These are phyloP conservation scores for Candida tropicalis DNA, from an alignment of 1,139 yeast species.

Conservation along the genomic window DNA sequence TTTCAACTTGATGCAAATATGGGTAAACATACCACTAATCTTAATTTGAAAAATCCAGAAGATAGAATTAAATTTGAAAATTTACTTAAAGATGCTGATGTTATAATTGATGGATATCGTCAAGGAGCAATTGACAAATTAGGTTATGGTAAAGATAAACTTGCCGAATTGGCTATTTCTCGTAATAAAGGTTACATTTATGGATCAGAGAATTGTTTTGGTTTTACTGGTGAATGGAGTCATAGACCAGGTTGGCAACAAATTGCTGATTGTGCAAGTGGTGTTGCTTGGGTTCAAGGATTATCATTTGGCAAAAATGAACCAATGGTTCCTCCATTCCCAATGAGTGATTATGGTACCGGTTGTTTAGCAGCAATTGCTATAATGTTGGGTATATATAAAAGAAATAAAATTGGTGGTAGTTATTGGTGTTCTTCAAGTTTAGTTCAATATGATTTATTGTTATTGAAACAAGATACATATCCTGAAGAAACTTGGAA, in stretches of 20 bases:
- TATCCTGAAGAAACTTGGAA: slow-evolving; percentile 26
- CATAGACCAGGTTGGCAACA: slow-evolving; percentile 40
- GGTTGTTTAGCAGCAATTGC: slow-evolving; percentile 37
- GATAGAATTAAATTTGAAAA: slow-evolving; percentile 27
- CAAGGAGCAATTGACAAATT: slow-evolving; percentile 29
- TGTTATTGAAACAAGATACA: slow-evolving; percentile 28
- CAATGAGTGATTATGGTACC: slow-evolving; percentile 38
- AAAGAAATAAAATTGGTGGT: slow-evolving; percentile 30
- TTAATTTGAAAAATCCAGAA: slow-evolving; percentile 26
- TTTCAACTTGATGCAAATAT: slow-evolving; percentile 34
- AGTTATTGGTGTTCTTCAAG: slow-evolving; percentile 35
- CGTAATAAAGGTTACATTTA: slow-evolving; percentile 33
- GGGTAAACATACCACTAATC: slow-evolving; percentile 32
- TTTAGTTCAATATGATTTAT: slow-evolving; percentile 31
- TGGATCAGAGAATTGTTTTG: slow-evolving; percentile 36
- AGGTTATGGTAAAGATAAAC: slow-evolving; percentile 28
- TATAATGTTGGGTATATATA: slow-evolving; percentile 27
- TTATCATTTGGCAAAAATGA: slow-evolving; percentile 28
- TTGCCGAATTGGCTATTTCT: slow-evolving; percentile 23
- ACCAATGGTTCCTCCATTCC: slow-evolving; percentile 37
- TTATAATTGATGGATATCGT: slow-evolving; percentile 33
- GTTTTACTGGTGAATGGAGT: slow-evolving; percentile 32
- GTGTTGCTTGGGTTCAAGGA: slow-evolving; percentile 37
- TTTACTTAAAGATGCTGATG: slow-evolving; percentile 30
- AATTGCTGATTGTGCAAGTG: slow-evolving; percentile 35